Evolutionary conservation across 768 basidiomycete genomes (phyloP).

Genomic region (Suillus subluteus): DNA sequence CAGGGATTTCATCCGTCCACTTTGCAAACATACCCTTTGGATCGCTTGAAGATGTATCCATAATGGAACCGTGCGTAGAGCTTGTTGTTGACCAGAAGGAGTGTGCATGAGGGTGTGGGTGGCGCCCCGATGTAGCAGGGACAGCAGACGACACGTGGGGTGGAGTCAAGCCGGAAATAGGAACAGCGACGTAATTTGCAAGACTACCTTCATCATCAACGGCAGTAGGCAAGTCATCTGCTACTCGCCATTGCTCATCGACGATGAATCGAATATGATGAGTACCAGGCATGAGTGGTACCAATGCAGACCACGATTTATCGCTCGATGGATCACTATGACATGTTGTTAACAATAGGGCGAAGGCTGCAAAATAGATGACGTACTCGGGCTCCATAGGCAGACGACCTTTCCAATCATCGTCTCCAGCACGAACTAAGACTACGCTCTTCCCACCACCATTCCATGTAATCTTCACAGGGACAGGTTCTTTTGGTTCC

Average conservation of each 20-base stretch:
- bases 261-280: constrained; percentile 96
- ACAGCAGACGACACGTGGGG: constrained; percentile 38
- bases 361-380: constrained; percentile 13
- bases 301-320: constrained; percentile 40
- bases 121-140: constrained; percentile 37
- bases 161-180: constrained; percentile 37
- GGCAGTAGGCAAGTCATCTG: constrained; percentile 80
- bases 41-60: constrained; percentile 31
- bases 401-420: constrained; percentile 74
- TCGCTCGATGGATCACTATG: constrained; percentile 37
- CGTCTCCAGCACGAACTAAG: constrained; percentile 75
- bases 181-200: constrained; percentile 85
- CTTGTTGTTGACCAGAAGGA: constrained; percentile 49
- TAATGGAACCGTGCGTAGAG: constrained; percentile 35
- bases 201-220: constrained; percentile 94
- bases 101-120: constrained; percentile 33
- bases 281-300: constrained; percentile 80
- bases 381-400: constrained; percentile 68
- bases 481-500: constrained; percentile 35
- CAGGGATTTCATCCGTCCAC: constrained; percentile 85
- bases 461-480: constrained; percentile 64
- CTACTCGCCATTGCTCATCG: constrained; percentile 83
- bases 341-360: constrained; percentile 21
- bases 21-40: constrained; percentile 34
- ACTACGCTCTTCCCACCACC: constrained; percentile 65